Evolutionary conservation across 1,284 basidiomycete genomes (phyloP).

Genomic region (Moesziomyces sp.): DNA sequence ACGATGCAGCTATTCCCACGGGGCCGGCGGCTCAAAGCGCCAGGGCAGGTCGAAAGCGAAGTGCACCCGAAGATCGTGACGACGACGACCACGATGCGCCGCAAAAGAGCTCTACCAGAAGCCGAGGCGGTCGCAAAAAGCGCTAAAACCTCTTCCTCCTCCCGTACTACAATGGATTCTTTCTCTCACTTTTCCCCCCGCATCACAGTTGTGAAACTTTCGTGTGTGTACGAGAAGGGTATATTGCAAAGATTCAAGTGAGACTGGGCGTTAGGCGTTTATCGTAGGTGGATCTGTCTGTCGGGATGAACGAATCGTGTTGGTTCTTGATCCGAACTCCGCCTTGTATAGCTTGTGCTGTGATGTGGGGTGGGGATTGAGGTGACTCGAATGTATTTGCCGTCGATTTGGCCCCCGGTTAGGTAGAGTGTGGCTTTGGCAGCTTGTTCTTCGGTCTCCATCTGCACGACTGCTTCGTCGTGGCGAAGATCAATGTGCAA

Average conservation of each 20-base stretch:
- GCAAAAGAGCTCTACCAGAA: slow-evolving; percentile 8
- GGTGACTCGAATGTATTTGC: slow-evolving; percentile 11
- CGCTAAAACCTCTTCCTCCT: slow-evolving; percentile 5
- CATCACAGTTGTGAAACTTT: no score
- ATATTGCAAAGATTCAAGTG: background rate
- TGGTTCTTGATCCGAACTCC: no score
- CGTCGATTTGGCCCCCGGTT: slow-evolving; percentile 58
- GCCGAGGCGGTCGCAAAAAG: slow-evolving; percentile 20
- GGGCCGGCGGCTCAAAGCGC: slow-evolving; percentile 8
- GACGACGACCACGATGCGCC: slow-evolving; percentile 13
- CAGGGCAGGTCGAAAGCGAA: slow-evolving; percentile 27
- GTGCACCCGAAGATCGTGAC: slow-evolving; percentile 39
- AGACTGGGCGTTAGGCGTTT: no score
- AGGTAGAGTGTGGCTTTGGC: slow-evolving; percentile 51
- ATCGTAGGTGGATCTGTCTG: background rate
- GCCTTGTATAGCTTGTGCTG: no score
- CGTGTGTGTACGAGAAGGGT: background rate
- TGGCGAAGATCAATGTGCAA: slow-evolving; percentile 6
- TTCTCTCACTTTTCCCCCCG: no score
- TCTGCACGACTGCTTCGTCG: background rate
- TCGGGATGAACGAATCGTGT: slow-evolving; percentile 12
- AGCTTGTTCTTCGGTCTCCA: slow-evolving; percentile 15
- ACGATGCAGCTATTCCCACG: slow-evolving; percentile 18
- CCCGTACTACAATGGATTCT: no score
- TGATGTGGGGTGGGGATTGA: background rate